Conservation (phyloP, 345 rosid genomes). For the Corchorus capsularis region DNA sequence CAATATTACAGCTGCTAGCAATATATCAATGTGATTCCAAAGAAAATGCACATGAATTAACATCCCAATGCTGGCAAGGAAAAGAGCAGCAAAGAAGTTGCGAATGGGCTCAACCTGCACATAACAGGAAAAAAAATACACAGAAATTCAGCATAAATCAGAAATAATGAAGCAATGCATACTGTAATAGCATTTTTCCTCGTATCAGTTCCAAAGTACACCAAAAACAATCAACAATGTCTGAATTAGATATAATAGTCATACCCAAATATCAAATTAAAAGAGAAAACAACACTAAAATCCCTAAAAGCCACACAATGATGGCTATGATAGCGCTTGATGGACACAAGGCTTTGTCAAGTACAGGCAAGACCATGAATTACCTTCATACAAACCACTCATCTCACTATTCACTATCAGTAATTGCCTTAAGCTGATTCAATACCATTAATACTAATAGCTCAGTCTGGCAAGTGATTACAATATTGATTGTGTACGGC, state of each 20-base stretch:
- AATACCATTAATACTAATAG: neutral
- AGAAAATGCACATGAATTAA: constrained; percentile 71
- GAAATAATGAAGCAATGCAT: neutral
- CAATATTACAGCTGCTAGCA: constrained; percentile 65
- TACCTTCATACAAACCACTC: constrained; percentile 3
- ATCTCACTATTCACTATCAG: neutral
- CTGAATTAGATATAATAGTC: too few species aligned
- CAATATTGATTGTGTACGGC: neutral
- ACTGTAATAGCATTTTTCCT: neutral
- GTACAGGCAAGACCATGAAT: neutral
- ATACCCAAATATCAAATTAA: neutral
- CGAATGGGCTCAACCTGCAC: constrained; percentile 74
- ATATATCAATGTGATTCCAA: constrained; percentile 76
- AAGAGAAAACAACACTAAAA: neutral
- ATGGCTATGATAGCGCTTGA: neutral
- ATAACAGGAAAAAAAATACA: neutral
- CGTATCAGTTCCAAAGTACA: neutral
- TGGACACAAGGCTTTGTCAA: neutral
- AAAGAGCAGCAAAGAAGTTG: constrained; percentile 78
- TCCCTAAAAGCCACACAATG: neutral
- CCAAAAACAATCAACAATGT: neutral
- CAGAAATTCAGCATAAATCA: neutral
- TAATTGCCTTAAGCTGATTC: constrained; percentile 7
- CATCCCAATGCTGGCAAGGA: constrained; percentile 84
- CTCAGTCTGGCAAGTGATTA: neutral